Conservation (phyloP, 805 yeast species). For the Nematodospora valgi region DNA sequence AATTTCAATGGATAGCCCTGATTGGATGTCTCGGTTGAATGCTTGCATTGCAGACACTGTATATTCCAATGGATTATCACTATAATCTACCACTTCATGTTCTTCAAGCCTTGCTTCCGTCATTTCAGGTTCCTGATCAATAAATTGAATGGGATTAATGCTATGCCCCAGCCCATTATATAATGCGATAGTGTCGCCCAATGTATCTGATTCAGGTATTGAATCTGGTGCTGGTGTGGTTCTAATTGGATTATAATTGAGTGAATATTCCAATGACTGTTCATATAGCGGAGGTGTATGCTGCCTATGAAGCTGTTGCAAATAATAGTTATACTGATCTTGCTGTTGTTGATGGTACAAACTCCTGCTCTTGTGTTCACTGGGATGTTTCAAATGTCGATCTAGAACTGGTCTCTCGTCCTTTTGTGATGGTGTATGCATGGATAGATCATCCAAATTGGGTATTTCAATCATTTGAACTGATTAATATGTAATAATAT, state of each 20-base stretch:
- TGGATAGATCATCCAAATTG: conserved; percentile 27
- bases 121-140: conserved; percentile 8
- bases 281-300: too few relatives aligned
- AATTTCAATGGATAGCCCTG: not conserved
- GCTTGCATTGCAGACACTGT: too few relatives aligned
- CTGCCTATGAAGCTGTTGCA: too few relatives aligned
- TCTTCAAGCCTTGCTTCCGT: not conserved
- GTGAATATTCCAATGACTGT: too few relatives aligned
- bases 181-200: conserved; percentile 1
- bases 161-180: not conserved
- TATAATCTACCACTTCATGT: not conserved
- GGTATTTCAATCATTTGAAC: conserved; percentile 48
- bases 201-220: not conserved
- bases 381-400: too few relatives aligned
- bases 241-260: too few relatives aligned
- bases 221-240: not conserved
- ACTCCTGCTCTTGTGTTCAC: too few relatives aligned
- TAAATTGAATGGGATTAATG: not conserved
- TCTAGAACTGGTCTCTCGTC: not conserved
- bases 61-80: too few relatives aligned
- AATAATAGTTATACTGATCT: too few relatives aligned
- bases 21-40: not conserved
- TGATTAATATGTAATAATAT: not conserved
- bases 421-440: conserved; percentile 1
- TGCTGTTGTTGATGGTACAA: too few relatives aligned